A percentile compares a stretch with the other conserved stretches of the same genome.
These are phyloP conservation scores for Aschersonia sp. DNA, from an alignment of 2,329 filamentous ascomycete species.

Conservation along the genomic window DNA sequence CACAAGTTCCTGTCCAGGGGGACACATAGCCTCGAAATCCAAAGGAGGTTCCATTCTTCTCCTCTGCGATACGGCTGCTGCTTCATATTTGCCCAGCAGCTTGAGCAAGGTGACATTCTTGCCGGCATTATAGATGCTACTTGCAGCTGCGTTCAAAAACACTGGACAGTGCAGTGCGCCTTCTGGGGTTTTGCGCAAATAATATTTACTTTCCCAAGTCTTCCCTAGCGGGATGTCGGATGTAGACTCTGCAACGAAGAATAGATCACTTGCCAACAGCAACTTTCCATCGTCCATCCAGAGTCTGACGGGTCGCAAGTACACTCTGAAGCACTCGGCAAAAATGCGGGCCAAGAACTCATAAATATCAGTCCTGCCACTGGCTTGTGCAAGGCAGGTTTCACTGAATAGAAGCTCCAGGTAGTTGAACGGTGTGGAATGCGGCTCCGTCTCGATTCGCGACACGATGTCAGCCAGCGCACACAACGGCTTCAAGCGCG, in stretches of 20 bases:
- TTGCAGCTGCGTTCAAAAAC: slow-evolving; percentile 56
- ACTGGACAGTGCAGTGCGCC: slow-evolving; percentile 53
- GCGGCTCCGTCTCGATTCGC: slow-evolving; percentile 33
- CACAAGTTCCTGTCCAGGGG: slow-evolving; percentile 30
- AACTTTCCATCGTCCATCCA: slow-evolving; percentile 80
- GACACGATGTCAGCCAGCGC: slow-evolving; percentile 47
- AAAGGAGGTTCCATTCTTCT: slow-evolving; percentile 28
- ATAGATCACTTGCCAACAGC: slow-evolving; percentile 47
- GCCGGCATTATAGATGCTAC: slow-evolving; percentile 70
- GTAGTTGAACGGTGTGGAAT: slow-evolving; percentile 49
- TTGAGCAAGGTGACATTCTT: slow-evolving; percentile 81
- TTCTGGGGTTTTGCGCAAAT: slow-evolving; percentile 44
- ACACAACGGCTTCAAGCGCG: slow-evolving; percentile 38
- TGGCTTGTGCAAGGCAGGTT: slow-evolving; percentile 53
- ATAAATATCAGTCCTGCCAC: slow-evolving; percentile 48
- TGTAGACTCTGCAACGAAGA: slow-evolving; percentile 55
- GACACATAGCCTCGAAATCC: slow-evolving; percentile 42
- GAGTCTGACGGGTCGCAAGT: slow-evolving; percentile 60
- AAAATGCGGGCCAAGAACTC: slow-evolving; percentile 53
- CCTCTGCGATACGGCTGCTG: slow-evolving; percentile 14
- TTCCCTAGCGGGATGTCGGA: slow-evolving; percentile 43
- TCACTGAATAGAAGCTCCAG: slow-evolving; percentile 66
- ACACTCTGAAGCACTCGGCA: slow-evolving; percentile 68
- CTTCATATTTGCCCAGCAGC: slow-evolving; percentile 43
- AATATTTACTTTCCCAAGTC: slow-evolving; percentile 65